Evolutionary conservation across 805 yeast genomes (phyloP), one percentile per base, ranked within the genome.

Genomic region (Candida easanensis): DNA sequence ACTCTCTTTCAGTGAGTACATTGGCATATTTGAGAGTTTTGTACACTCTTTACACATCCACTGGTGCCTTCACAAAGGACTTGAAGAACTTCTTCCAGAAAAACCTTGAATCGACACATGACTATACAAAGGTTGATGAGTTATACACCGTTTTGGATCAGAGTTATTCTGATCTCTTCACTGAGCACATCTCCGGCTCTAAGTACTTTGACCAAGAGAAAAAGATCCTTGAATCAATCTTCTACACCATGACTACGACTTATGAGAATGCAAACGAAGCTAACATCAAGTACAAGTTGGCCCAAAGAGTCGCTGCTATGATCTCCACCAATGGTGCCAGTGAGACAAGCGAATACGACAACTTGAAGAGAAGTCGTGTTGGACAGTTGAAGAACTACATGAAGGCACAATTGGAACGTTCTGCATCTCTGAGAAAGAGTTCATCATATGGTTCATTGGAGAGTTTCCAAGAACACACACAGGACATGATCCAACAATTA

Each of bases 1-100:
- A 74, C 43, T 82, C 96, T 0, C 73, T 77, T 37, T 73, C 84
- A 2, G 67, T 77, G 6, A 78, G 87, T 19, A 71, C 80, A 3
- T 65, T 89, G 39, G 84, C 95, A 0, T 88, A 84, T 58, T 80
- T 89, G 2, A 74, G 98, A 55, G 73, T 83, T 1, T 64, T 91
- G 26, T 86, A 88, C 62, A 70, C 81, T 2, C 67, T 84, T n/a
- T 83, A 80, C 57, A 70, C 74, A 0, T 64, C 76, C 28, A 69
- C 84, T 9, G 76, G 79, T 13, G 76, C 73, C 37, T 76, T 84
- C 52, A 80, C 86, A 1, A 77, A 76, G 43, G 80, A 79, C 44
- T 66, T 90, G 51, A 82, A 83, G 53, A 80, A 76, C 8, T 81
- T 78, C 49, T 72, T 87, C 42, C 62, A 59, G 23, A 42, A 33